Base-by-base conservation (phyloP, 192 early-diverging fungal species). In the Coemansia sp. region DNA sequence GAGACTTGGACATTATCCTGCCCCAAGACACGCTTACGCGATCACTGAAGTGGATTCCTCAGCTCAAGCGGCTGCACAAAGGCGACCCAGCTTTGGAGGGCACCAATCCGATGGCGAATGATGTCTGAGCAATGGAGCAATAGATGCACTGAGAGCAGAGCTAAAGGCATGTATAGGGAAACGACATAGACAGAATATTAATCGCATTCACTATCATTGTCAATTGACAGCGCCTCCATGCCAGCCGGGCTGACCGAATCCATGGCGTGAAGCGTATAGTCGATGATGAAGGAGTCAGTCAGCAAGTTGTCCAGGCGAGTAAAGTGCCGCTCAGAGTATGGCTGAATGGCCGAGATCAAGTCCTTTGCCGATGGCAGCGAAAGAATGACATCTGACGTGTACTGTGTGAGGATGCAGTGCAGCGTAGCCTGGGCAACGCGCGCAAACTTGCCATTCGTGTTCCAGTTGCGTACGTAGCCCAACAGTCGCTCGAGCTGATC, bases 301-400 rank as follows among this genome's bases (percentile, higher is more conserved):
- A 96, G 66, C 37, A 94, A 56, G 45, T 84, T 76, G 65, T 95
- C 91, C 0, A 94, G 80, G 37, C 92, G 88, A 59, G 86, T 84
- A 72, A 90, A 93, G 74, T 98, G 95, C 38, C 95, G 89, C 61
- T 98, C 93, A 16, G 93, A 92, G 72, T 97, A 99, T 24, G 95
- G 89, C 43, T 93, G 62, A 28, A 98, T 69, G 20, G 89, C 89
- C 21, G 96, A 88, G 35, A 96, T 78, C 39, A 96, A 63, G 58
- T 94, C 92, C 77, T 94, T 95, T 36, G 89, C 87, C 26, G 90
- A 88, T 5, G 89, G 86, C n/a, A 97, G 76, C 37, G 87, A 83
- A 42, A 91, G 79, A 50, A 98, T 78, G 20, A 84, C 67, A 62
- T 93, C 84, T 0, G 88, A 81, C n/a, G 85, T 78, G 55, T 86